phyloP scores from a whole-genome alignment of 306 rosid species.

The Mucuna pruriens region DNA sequence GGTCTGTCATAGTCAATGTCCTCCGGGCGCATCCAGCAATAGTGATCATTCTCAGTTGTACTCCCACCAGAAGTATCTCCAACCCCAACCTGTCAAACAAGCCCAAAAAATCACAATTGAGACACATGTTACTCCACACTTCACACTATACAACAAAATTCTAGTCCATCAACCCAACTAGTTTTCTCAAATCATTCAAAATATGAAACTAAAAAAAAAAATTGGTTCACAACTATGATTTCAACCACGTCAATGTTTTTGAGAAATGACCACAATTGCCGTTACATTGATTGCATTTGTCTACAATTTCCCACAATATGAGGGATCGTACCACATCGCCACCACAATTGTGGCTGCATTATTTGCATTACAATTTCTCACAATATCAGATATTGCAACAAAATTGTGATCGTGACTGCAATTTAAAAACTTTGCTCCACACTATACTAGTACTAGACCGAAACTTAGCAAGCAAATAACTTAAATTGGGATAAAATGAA shows the following conservation, averaged over 20 bases:
- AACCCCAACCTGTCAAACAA: slow-evolving; percentile 66
- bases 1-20: slow-evolving; percentile 89
- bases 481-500: not conserved
- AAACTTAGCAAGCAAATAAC: not conserved
- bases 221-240: no score
- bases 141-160: slow-evolving; percentile 6
- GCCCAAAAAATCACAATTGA: slow-evolving; percentile 15
- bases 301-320: not conserved
- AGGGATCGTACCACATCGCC: no score
- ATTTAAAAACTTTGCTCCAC: not conserved
- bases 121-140: not conserved
- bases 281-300: not conserved
- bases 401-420: not conserved
- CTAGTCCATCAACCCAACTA: not conserved
- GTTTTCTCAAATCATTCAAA: not conserved
- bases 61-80: slow-evolving; percentile 89
- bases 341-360: no score
- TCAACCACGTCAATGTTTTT: not conserved
- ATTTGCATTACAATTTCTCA: no score
- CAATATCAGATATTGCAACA: no score
- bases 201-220: not conserved
- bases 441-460: not conserved
- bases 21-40: slow-evolving; percentile 99
- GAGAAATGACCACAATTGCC: not conserved
- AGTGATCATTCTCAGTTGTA: slow-evolving; percentile 83